Conservation (phyloP, 345 rosid species). For the Populus euphratica region DNA sequence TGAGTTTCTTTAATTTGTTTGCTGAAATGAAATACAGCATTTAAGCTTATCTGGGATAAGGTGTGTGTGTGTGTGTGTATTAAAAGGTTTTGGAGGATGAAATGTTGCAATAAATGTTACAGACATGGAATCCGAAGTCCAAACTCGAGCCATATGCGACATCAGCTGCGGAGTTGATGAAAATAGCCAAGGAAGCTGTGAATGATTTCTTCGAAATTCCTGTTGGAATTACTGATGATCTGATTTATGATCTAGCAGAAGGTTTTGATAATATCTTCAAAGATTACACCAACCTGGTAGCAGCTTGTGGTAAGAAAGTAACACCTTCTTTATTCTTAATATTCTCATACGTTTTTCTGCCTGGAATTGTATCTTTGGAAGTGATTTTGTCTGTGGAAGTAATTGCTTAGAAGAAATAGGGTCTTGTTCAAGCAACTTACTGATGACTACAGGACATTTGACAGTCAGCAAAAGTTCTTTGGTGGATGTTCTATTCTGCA, state of each 20-base stretch:
- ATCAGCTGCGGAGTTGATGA: slow-evolving; percentile 67
- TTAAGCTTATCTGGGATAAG: background rate
- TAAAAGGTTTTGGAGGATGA: background rate
- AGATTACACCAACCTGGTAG: slow-evolving; percentile 68
- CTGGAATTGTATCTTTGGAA: background rate
- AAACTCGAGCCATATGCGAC: slow-evolving; percentile 86
- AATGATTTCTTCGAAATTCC: slow-evolving; percentile 85
- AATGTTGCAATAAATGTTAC: slow-evolving; percentile 14
- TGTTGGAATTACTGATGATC: slow-evolving; percentile 68
- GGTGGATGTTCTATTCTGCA: background rate
- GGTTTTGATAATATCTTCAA: slow-evolving; percentile 62
- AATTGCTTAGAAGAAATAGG: background rate
- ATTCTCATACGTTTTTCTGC: background rate
- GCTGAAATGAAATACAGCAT: background rate
- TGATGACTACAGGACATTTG: background rate
- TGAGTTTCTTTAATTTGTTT: slow-evolving; percentile 15
- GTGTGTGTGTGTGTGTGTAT: background rate
- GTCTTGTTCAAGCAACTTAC: background rate
- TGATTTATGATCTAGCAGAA: slow-evolving; percentile 66
- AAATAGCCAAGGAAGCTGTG: slow-evolving; percentile 51
- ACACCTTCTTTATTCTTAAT: background rate
- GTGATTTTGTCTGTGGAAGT: background rate
- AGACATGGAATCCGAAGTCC: slow-evolving; percentile 97
- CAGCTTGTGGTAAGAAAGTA: slow-evolving; percentile 63
- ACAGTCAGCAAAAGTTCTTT: background rate